These are phyloP conservation scores for Rhodosorus marinus DNA, from an alignment of 23 red algal species.

Conservation along the genomic window DNA sequence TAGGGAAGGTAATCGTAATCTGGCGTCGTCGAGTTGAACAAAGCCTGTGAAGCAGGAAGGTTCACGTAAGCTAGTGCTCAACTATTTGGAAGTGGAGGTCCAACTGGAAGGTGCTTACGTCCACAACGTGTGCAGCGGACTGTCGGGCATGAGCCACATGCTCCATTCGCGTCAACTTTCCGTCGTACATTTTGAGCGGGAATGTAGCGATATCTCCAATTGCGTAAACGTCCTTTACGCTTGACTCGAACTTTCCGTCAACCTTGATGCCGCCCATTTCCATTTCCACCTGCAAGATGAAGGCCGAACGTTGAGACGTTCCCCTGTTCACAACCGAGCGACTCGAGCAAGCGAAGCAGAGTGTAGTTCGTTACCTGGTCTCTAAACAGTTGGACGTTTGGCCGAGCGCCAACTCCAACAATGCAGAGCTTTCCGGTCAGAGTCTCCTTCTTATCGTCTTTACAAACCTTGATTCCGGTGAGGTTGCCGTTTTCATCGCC, in stretches of 20 bases:
- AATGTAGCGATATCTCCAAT: constrained; percentile 83
- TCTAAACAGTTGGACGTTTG: constrained; percentile 36
- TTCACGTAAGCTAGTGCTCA: no score
- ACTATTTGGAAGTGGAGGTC: no score
- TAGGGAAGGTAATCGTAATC: constrained; percentile 93
- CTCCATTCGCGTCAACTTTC: constrained; percentile 60
- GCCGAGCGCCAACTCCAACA: constrained; percentile 72
- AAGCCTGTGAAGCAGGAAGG: no score
- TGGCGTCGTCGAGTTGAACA: no score
- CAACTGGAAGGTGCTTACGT: constrained; percentile 18
- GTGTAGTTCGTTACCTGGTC: no score
- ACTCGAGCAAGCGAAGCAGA: no score
- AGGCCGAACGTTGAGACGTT: no score
- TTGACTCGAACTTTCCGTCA: constrained; percentile 38
- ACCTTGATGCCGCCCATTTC: constrained; percentile 74
- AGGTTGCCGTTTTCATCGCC: constrained; percentile 34
- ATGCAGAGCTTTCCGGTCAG: constrained; percentile 42
- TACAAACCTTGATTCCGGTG: constrained; percentile 19
- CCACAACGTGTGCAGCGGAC: constrained; percentile 73
- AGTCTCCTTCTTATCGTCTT: constrained; percentile 19
- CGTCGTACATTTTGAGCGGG: constrained; percentile 75
- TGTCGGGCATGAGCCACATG: constrained; percentile 86
- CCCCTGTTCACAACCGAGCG: no score
- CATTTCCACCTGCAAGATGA: no score
- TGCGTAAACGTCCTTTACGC: constrained; percentile 40